These are phyloP conservation scores for Hirsutella minnesotensis DNA, from an alignment of 2,329 filamentous ascomycete species.

Conservation along the genomic window DNA sequence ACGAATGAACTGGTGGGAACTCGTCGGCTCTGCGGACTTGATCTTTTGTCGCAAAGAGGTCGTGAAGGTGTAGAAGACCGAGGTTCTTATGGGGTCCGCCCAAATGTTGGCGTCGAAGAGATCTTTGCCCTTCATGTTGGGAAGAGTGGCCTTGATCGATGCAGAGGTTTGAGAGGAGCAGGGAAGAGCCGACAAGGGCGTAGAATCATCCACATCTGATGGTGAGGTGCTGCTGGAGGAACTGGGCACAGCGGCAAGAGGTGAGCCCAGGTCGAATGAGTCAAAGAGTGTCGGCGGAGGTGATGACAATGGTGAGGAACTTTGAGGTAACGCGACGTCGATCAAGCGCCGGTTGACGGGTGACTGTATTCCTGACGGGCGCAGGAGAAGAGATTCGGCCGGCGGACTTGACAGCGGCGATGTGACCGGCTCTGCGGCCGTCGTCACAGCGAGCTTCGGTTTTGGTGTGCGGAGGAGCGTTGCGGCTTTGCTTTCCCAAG, in stretches of 20 bases:
- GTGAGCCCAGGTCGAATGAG: not conserved
- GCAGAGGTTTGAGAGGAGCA: slow-evolving; percentile 26
- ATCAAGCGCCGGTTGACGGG: slow-evolving; percentile 11
- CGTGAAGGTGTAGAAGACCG: slow-evolving; percentile 62
- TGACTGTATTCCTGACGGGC: slow-evolving; percentile 13
- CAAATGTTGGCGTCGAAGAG: slow-evolving; percentile 62
- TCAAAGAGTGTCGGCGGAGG: slow-evolving; percentile 42
- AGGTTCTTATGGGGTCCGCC: slow-evolving; percentile 54
- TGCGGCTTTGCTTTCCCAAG: not conserved
- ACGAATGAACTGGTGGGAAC: slow-evolving; percentile 57
- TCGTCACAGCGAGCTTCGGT: slow-evolving; percentile 4
- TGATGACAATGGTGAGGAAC: slow-evolving; percentile 46
- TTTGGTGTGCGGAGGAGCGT: slow-evolving; percentile 6
- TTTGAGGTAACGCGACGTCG: slow-evolving; percentile 14
- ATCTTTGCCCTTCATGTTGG: slow-evolving; percentile 58
- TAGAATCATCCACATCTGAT: slow-evolving; percentile 33
- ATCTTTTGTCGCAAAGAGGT: slow-evolving; percentile 55
- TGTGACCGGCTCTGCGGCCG: slow-evolving; percentile 6
- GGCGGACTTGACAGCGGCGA: slow-evolving; percentile 28
- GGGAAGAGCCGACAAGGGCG: slow-evolving; percentile 25
- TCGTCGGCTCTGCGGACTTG: slow-evolving; percentile 48
- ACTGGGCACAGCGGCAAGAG: slow-evolving; percentile 5
- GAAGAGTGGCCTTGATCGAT: slow-evolving; percentile 26
- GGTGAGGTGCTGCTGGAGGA: slow-evolving; percentile 25
- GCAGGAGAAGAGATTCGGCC: slow-evolving; percentile 16